These are phyloP conservation scores for Kockiozyma suomiensis DNA, from an alignment of 805 yeast genomes.

Conservation along the genomic window DNA sequence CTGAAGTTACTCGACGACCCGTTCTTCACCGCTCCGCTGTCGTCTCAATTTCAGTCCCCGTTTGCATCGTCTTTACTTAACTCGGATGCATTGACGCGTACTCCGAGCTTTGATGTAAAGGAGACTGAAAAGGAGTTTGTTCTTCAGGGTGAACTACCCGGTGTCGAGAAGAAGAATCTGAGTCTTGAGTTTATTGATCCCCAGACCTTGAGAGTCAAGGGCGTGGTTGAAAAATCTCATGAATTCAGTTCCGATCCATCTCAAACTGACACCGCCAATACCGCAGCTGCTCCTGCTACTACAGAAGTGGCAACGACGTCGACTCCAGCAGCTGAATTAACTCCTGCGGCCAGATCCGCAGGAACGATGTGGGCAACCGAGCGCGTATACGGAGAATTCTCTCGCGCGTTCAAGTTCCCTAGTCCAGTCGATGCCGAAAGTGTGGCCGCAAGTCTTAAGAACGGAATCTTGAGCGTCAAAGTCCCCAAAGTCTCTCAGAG, in stretches of 20 bases:
- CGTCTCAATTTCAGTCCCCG: conserved; percentile 15
- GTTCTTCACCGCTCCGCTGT: conserved; percentile 19
- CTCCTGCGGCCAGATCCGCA: neutral
- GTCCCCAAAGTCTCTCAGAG: conserved; percentile 29
- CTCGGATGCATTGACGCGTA: conserved; percentile 5
- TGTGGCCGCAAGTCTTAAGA: conserved; percentile 29
- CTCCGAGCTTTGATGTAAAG: conserved; percentile 32
- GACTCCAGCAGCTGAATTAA: neutral
- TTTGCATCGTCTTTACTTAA: neutral
- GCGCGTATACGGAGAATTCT: conserved; percentile 30
- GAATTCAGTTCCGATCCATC: conserved; percentile 16
- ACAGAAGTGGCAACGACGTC: neutral
- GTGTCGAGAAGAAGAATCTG: conserved; percentile 30
- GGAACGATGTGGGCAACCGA: conserved; percentile 33
- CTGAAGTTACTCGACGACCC: conserved; percentile 25
- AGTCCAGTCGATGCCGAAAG: conserved; percentile 24
- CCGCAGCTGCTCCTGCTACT: neutral
- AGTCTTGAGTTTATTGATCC: conserved; percentile 30
- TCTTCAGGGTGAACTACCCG: conserved; percentile 34
- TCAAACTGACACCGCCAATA: neutral
- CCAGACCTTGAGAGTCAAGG: conserved; percentile 30
- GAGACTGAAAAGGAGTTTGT: conserved; percentile 31
- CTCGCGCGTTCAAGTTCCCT: conserved; percentile 34
- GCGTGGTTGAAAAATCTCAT: conserved; percentile 25
- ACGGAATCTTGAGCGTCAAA: conserved; percentile 28